Percentiles rank a stretch among this genome's conserved stretches.
Conservation (phyloP, 106 monocot genomes). For the Posidonia australis region DNA sequence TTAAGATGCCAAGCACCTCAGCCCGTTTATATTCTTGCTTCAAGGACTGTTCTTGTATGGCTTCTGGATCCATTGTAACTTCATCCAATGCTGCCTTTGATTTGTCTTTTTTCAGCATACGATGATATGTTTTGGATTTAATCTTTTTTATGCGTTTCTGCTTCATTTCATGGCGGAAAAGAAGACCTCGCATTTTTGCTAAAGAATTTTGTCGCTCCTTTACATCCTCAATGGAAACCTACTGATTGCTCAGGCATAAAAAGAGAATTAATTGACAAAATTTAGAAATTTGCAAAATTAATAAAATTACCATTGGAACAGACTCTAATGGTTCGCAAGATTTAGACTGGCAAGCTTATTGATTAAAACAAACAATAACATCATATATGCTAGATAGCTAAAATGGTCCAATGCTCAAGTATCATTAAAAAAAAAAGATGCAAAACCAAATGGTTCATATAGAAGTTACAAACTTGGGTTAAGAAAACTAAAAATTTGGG, state of each 20-base stretch:
- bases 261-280: not conserved
- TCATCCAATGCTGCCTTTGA: conserved; percentile 37
- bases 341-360: not conserved
- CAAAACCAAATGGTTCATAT: too few species aligned
- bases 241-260: not conserved
- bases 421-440: too few species aligned
- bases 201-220: conserved; percentile 49
- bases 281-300: not conserved
- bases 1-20: conserved; percentile 43
- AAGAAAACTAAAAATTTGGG: too few species aligned
- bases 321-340: not conserved
- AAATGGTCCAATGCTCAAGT: too few species aligned
- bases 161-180: conserved; percentile 89
- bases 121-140: conserved; percentile 92
- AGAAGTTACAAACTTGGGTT: too few species aligned
- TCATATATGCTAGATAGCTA: too few species aligned
- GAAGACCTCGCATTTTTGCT: conserved; percentile 91
- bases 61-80: conserved; percentile 57
- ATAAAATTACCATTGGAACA: not conserved
- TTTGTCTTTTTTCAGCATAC: conserved; percentile 73
- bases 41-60: conserved; percentile 46
- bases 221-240: conserved; percentile 80
- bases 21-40: conserved; percentile 87
- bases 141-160: conserved; percentile 83
- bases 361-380: not conserved